Evolutionary conservation across 495 filamentous ascomycete species (phyloP), one percentile per base, ranked within the genome.

Genomic region (Pyrenopolyporus hunteri): DNA sequence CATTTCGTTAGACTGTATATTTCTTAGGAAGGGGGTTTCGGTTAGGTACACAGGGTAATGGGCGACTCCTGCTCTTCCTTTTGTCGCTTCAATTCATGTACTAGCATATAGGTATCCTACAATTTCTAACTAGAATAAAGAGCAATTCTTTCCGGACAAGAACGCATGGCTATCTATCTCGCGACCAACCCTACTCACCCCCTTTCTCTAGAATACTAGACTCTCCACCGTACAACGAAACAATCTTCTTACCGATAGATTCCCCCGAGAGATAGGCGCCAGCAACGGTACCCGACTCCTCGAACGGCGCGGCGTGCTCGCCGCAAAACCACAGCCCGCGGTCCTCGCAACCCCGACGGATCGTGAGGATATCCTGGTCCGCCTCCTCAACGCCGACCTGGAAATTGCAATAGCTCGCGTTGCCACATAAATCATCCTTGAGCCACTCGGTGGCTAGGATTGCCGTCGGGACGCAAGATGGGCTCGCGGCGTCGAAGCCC

Each of bases 301-400:
- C 82, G 67, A 91, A 88, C 17, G 88, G 89, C 14, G 87, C 84
- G 9, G 87, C 89, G 74, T 92, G 88, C 69, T 93, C 88, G 2
- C 89, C 90, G 7, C 88, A 89, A 66, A 92, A 85, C 89, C 88
- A 92, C 8, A 91, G 51, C 0, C 83, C 83, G 72, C 91, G 87
- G 67, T 93, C 91, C 70, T 89, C 89, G 70, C 90, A 93, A 48
- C 93, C 81, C 70, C 88, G 86, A 54, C 94, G 75, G 26, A 91
- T 91, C 1, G 89, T 89, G 40, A 93, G 76, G 17, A 94, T 80
- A 72, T 96, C 89, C 20, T 74, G 63, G 39, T 78, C 78, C 63
- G 52, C 62, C 35, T 58, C 52, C 52, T 80, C 72, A 6, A 87
- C 56, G 0, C 87, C 87, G 33, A 85, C 76, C 68, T 88, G 87